Evolutionary conservation across 345 rosid species (phyloP).

Genomic region (Mercurialis annua): DNA sequence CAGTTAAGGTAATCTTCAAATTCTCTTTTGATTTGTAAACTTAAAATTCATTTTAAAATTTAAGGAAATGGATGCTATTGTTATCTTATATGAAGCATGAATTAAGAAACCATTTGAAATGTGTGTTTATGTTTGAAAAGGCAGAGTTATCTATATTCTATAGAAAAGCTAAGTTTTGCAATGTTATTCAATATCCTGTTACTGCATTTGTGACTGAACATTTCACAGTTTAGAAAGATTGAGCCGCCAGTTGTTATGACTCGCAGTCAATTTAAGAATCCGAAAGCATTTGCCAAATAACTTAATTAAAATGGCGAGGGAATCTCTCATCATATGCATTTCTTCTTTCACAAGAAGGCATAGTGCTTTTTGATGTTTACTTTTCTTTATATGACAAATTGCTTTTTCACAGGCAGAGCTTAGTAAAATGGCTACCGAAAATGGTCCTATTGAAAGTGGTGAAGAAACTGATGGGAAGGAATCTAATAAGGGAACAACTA

Average conservation of each 20-base stretch:
- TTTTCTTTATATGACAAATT: conserved; percentile 20
- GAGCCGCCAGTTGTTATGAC: background rate
- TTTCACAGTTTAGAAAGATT: background rate
- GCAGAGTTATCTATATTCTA: background rate
- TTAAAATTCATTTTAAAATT: background rate
- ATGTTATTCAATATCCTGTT: background rate
- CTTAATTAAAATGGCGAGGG: background rate
- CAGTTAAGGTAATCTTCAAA: conserved; percentile 57
- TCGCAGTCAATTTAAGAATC: background rate
- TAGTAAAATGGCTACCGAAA: conserved; percentile 45
- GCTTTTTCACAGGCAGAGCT: conserved; percentile 62
- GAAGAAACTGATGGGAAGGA: conserved; percentile 32
- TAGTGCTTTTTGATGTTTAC: background rate
- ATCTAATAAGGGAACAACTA: conserved; percentile 14
- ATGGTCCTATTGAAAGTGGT: conserved; percentile 35
- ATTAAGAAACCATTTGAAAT: background rate
- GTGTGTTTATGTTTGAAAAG: background rate
- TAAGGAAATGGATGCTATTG: background rate
- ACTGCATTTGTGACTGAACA: background rate
- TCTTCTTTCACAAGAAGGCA: background rate
- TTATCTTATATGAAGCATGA: background rate
- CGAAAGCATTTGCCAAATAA: background rate
- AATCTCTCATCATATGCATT: background rate
- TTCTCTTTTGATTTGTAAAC: background rate
- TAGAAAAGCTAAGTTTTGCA: too few relatives aligned